phyloP scores from a whole-genome alignment of 129 eudicot genomes.

The Cynara cardunculus region DNA sequence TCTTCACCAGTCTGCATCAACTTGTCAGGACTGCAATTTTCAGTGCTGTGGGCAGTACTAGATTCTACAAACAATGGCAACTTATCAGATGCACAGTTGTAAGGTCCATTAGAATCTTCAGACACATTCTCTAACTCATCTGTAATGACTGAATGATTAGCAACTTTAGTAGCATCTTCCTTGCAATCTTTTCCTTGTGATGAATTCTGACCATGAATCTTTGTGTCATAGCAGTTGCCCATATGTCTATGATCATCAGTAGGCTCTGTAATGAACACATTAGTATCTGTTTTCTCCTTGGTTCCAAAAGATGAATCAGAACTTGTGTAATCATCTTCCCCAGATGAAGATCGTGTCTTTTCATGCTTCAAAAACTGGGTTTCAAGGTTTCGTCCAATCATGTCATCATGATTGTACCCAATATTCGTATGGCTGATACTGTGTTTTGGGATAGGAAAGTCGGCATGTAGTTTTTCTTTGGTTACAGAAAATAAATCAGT shows the following conservation, averaged over 20 bases:
- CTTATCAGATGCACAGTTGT: not conserved
- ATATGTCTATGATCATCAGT: not conserved
- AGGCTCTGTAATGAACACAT: not conserved
- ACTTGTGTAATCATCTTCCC: not conserved
- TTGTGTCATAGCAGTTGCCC: not conserved
- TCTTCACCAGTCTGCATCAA: slow-evolving; percentile 28
- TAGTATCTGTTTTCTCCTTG: not conserved
- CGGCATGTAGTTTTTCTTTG: not conserved
- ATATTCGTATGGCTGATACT: not conserved
- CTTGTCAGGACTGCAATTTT: slow-evolving; percentile 12
- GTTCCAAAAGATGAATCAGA: not conserved
- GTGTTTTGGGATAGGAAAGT: not conserved
- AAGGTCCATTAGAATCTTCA: slow-evolving; percentile 9
- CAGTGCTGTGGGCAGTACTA: slow-evolving; percentile 10
- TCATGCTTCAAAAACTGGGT: not conserved
- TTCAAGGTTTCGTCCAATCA: not conserved
- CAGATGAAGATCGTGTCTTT: not conserved
- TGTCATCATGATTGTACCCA: not conserved
- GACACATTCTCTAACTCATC: not conserved
- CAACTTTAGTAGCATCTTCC: slow-evolving; percentile 1
- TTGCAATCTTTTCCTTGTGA: not conserved
- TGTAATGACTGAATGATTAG: not conserved
- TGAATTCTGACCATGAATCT: not conserved
- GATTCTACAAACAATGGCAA: slow-evolving; percentile 27
- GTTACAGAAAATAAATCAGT: slow-evolving; percentile 3